These are phyloP conservation scores for Chalaropsis ovoidea DNA, from an alignment of 2,329 filamentous ascomycete species.

Conservation along the genomic window DNA sequence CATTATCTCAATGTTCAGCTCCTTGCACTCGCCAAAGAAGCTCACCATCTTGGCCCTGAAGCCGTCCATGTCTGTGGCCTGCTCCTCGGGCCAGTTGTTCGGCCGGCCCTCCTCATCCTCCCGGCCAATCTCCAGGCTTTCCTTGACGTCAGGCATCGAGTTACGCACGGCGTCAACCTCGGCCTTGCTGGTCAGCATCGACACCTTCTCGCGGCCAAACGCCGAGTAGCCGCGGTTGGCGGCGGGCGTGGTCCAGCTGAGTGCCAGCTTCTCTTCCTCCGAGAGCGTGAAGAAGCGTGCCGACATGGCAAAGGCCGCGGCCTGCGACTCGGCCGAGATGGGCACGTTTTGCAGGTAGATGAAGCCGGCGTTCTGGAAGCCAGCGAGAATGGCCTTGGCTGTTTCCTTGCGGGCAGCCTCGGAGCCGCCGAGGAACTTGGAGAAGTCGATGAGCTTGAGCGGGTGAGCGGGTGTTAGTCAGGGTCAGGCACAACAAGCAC, in stretches of 20 bases:
- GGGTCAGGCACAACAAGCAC: slow-evolving; percentile 28
- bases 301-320: slow-evolving; percentile 55
- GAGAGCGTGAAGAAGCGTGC: slow-evolving; percentile 61
- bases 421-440: slow-evolving; percentile 56
- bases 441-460: slow-evolving; percentile 65
- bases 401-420: slow-evolving; percentile 51
- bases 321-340: slow-evolving; percentile 50
- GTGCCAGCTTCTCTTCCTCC: slow-evolving; percentile 49
- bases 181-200: slow-evolving; percentile 41
- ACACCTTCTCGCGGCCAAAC: slow-evolving; percentile 61
- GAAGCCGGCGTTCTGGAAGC: slow-evolving; percentile 80
- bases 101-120: slow-evolving; percentile 50
- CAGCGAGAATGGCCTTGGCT: slow-evolving; percentile 61
- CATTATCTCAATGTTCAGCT: slow-evolving; percentile 69
- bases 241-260: slow-evolving; percentile 62
- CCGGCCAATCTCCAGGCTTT: slow-evolving; percentile 55
- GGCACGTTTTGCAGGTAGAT: slow-evolving; percentile 77
- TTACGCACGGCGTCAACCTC: slow-evolving; percentile 51
- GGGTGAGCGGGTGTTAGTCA: slow-evolving; percentile 22
- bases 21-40: slow-evolving; percentile 67
- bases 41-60: slow-evolving; percentile 64
- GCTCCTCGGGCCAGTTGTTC: slow-evolving; percentile 65
- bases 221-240: slow-evolving; percentile 66
- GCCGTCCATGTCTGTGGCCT: slow-evolving; percentile 37
- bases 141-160: slow-evolving; percentile 54